Evolutionary conservation across 495 filamentous ascomycete species (phyloP).

Genomic region (Penicillium silybi): DNA sequence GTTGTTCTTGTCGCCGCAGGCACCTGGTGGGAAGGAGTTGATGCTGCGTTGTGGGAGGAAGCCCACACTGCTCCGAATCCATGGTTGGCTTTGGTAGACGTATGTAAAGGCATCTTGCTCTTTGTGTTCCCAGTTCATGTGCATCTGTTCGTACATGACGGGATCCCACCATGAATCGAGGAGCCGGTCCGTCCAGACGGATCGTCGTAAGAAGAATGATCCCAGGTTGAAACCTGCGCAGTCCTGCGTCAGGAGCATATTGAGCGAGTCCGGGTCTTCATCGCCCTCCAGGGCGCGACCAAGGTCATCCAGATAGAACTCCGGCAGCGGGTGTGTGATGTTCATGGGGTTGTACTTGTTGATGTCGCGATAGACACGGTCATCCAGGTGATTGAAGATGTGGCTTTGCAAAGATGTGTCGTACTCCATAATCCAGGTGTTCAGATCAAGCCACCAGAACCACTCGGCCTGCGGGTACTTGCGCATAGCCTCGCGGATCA

Average conservation of each 20-base stretch:
- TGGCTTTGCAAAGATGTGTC: conserved; percentile 85
- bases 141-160: conserved; percentile 94
- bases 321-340: conserved; percentile 76
- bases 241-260: conserved; percentile 88
- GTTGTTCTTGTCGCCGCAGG: conserved; percentile 76
- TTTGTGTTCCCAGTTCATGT: conserved; percentile 99
- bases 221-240: conserved; percentile 96
- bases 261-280: conserved; percentile 66
- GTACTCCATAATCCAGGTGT: conserved; percentile 97
- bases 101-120: conserved; percentile 95
- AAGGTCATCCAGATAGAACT: conserved; percentile 67
- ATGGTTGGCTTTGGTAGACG: conserved; percentile 85
- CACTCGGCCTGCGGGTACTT: conserved; percentile 97
- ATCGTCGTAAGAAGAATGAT: conserved; percentile 85
- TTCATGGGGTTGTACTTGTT: conserved; percentile 94
- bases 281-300: conserved; percentile 72
- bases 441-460: conserved; percentile 99
- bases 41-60: conserved; percentile 90
- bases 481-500: conserved; percentile 82
- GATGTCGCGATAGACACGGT: conserved; percentile 89
- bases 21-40: conserved; percentile 89
- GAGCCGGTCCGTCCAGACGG: conserved; percentile 84
- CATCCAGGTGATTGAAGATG: conserved; percentile 75
- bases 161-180: conserved; percentile 99
- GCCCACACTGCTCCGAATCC: conserved; percentile 82